Conservation (phyloP, 176 grass and related monocot species). For the Stipa capillata region DNA sequence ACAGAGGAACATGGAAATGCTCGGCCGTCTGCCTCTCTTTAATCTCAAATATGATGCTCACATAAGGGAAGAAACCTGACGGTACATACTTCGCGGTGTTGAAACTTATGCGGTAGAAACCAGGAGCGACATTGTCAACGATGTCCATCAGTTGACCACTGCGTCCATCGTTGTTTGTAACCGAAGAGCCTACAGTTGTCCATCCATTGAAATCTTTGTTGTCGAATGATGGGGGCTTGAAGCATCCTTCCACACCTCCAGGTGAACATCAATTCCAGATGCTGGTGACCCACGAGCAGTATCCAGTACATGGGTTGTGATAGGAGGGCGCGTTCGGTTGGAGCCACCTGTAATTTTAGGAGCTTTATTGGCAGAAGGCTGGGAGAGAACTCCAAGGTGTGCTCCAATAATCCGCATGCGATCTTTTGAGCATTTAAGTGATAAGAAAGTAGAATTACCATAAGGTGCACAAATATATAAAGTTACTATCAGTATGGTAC, state of each 20-base stretch:
- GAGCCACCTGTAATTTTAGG: conserved; percentile 63
- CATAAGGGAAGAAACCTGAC: conserved; percentile 77
- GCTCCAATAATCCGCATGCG: conserved; percentile 78
- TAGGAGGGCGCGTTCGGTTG: conserved; percentile 54
- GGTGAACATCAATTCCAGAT: conserved; percentile 67
- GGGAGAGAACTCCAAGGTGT: conserved; percentile 52
- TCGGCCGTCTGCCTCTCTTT: conserved; percentile 53
- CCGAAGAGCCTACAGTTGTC: conserved; percentile 49
- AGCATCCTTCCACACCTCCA: conserved; percentile 74
- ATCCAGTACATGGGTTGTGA: conserved; percentile 92
- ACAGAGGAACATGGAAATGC: conserved; percentile 88
- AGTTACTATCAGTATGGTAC: neutral
- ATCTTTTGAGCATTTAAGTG: conserved; percentile 51
- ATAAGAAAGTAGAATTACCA: conserved; percentile 21
- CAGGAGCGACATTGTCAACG: conserved; percentile 41
- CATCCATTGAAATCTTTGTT: conserved; percentile 51
- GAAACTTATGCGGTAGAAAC: conserved; percentile 87
- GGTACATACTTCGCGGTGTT: conserved; percentile 68
- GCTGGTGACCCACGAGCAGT: conserved; percentile 58
- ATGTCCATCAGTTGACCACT: conserved; percentile 79
- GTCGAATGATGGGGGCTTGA: conserved; percentile 39
- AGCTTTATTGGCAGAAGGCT: conserved; percentile 52
- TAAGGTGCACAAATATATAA: neutral
- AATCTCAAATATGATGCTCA: conserved; percentile 84
- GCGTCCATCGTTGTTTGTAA: conserved; percentile 80